Base-by-base conservation (phyloP, 1,284 basidiomycete species). In the Lentinus polychrous region DNA sequence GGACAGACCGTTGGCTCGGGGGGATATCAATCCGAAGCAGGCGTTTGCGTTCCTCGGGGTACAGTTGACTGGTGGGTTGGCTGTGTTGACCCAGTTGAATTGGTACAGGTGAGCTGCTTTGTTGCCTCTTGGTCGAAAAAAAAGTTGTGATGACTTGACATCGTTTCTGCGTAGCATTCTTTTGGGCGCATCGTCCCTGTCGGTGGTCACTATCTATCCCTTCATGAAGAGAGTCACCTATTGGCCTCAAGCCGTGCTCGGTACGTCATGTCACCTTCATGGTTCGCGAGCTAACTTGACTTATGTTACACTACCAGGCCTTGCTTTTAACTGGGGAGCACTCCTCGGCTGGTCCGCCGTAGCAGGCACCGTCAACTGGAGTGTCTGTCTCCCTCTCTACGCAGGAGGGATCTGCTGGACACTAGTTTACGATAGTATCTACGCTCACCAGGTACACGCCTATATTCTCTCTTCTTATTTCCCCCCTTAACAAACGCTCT, bases 271-370 rank as follows among this genome's bases (percentile, higher is more conserved):
- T 31, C 11, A 32, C 10, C 17, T 34, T 22, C n/a, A 31, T n/a
- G n/a, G 10, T 24, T n/a, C 18, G 3, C 12, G 20, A 45, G 15
- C 23, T 36, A 10, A 48, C 33, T 15, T 20, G 17, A 10, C 10
- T 12, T 18, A 32, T 17, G 20, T 43, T 15, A 44, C 48, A 2
- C 17, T 39, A 31, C 17, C 55, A 94, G 93, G 94, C 2, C 74
- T 98, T 42, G 85, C 94, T 0, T 99, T 97, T 68, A 98, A 97
- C 66, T 99, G 95, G 96, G 96, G 96, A 11, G 87, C 93, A 0
- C 70, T 99, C 3, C 80, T 99, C 7, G 96, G 96, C 24, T 99
- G 94, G 88, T 94, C 94, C 0, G 95, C 96, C 1, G 83, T 98
- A 1, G 82, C 89, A 0, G 92, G 91, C 0, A 59, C 74, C 0